These are phyloP conservation scores for Debaryomyces udenii DNA, from an alignment of 1,139 yeast genomes.

Conservation along the genomic window DNA sequence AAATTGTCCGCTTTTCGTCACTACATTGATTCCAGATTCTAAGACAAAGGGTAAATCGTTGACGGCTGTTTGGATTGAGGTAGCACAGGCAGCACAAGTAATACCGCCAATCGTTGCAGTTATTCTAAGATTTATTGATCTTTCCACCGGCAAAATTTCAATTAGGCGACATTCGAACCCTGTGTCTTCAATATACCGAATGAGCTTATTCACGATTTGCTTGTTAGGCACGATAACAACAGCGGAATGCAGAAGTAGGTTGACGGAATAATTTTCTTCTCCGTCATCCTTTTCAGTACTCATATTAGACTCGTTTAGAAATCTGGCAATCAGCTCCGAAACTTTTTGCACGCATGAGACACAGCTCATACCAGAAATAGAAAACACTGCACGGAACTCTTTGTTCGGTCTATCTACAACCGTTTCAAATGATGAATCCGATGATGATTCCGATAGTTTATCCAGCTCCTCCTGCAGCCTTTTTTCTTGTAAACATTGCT, in stretches of 20 bases:
- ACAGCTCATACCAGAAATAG: slow-evolving; percentile 70
- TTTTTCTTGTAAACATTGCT: slow-evolving; percentile 31
- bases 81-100: slow-evolving; percentile 73
- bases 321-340: slow-evolving; percentile 41
- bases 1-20: slow-evolving; percentile 64
- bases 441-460: neutral
- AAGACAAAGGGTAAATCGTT: slow-evolving; percentile 55
- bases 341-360: slow-evolving; percentile 58
- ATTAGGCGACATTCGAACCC: slow-evolving; percentile 62
- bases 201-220: slow-evolving; percentile 52
- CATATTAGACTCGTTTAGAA: slow-evolving; percentile 23
- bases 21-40: slow-evolving; percentile 56
- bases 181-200: slow-evolving; percentile 48
- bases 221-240: slow-evolving; percentile 54
- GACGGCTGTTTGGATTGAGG: slow-evolving; percentile 55
- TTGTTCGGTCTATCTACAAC: slow-evolving; percentile 29
- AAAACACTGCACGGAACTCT: slow-evolving; percentile 53
- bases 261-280: slow-evolving; percentile 42
- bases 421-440: slow-evolving; percentile 24
- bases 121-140: slow-evolving; percentile 51
- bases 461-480: slow-evolving; percentile 7
- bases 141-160: slow-evolving; percentile 61
- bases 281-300: slow-evolving; percentile 18
- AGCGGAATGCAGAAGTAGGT: slow-evolving; percentile 46
- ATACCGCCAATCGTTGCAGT: slow-evolving; percentile 72